Base-by-base conservation (phyloP, 208 protist species). In the Trypanosoma congolense region DNA sequence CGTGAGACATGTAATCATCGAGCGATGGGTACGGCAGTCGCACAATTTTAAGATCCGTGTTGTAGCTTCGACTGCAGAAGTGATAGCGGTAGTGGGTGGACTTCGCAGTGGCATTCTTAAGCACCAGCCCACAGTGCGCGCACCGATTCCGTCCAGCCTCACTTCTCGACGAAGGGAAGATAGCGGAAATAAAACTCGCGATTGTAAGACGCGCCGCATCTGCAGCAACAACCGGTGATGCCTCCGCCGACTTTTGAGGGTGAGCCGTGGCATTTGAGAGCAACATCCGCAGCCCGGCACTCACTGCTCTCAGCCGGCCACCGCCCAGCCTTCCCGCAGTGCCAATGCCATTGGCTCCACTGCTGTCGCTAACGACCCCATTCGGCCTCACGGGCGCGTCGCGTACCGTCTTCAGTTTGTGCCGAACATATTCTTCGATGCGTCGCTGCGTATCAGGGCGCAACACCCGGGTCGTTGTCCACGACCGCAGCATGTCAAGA, bases 41-140 rank as follows among this genome's bases (percentile, higher is more conserved):
- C 38, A 92, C 85, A 48, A 82, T 60, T 52, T 86, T 89, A 35
- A 79, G 67, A 10, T 83, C 77, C 25, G 57, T 65, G 43, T 77
- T 55, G 40, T 72, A 65, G 59, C 83, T 89, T 35, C 75, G 67
- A 42, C 65, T 61, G 69, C 82, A 70, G 56, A 88, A 88, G 73
- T 92, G 85, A 50, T 69, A 80, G 31, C 81, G 75, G 69, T 89
- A 92, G 67, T 92, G 85, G 0, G 70, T 47, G 35, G 69, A 78
- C 46, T 80, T 80, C n/a, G 70, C 74, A 51, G 65, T 71, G 18
- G 75, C 60, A 24, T 50, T 75, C 43, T 60, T 63, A 22, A 89
- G 76, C 28, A 67, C 53, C 0, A 70, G 69, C 16, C 85, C 79
- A 59, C 81, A 89, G 56, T 89, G 80, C 2, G 73, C 60, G 46